Base-by-base conservation (phyloP, 2,329 filamentous ascomycete species). In the Aspergillus sojae region DNA sequence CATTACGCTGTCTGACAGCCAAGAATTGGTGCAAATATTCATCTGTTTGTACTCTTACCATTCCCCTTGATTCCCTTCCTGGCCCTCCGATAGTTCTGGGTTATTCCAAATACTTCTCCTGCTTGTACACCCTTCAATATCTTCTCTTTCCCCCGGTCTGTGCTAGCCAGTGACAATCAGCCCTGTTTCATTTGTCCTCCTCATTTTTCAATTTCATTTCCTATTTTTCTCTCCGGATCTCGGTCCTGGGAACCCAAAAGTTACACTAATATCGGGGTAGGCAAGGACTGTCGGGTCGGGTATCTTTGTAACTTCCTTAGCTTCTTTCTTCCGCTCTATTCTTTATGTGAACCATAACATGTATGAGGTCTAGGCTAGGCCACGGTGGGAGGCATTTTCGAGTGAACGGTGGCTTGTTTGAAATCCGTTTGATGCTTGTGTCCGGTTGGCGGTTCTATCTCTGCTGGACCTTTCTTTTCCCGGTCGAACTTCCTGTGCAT, bases 191-290 rank as follows among this genome's bases (percentile, higher is more conserved):
- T 28, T 6, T 28, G 1, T 6, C 26, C 26, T 5, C 26, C 26
- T 28, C 26, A 7, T 34, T 12, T 9, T 52, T 52, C 5, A 7
- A 3, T 3, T 12, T 34, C 32, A 1, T 34, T 34, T 34, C 3
- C 11, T 36, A 4, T 36, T 34, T 34, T 16, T 16, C 16, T 16
- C 16, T 6, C 5, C 34, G 48, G 28, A 32, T 52, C 28, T 30
- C 28, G 12, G 9, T 34, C 48, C 28, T 32, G 28, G 48, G 19
- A 21, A 52, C 19, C 19, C 19, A 52, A 63, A 55, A 57, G 43
- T 55, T 59, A 63, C 62, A 63, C 62, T 60, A 64, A 60, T 61
- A 66, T 41, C 65, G 60, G 62, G 58, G 62, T 61, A 45, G 45
- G 53, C 19, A 39, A 19, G 45, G 45, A 26, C 7, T 34, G 28